These are phyloP conservation scores for Coniella vitis DNA, from an alignment of 2,329 filamentous ascomycete genomes.

Conservation along the genomic window DNA sequence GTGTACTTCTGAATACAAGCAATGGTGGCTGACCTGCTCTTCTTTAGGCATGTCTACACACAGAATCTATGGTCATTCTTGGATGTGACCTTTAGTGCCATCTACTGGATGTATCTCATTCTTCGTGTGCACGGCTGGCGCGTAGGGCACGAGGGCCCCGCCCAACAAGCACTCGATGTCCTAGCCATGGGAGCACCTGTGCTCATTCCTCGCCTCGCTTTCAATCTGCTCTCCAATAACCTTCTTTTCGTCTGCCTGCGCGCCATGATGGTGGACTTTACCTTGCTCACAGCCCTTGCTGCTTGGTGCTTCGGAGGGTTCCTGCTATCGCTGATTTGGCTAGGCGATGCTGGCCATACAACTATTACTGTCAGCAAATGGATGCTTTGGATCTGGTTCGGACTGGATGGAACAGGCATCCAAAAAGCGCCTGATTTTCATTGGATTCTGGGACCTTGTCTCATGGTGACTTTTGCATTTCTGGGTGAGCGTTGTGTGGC, in stretches of 20 bases:
- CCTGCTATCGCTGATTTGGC: constrained; percentile 71
- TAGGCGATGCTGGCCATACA: constrained; percentile 57
- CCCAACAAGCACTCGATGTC: constrained; percentile 67
- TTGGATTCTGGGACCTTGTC: constrained; percentile 66
- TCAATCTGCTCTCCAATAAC: constrained; percentile 78
- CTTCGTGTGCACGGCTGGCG: constrained; percentile 60
- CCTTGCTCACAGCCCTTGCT: constrained; percentile 66
- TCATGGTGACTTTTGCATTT: constrained; percentile 82
- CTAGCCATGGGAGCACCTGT: constrained; percentile 75
- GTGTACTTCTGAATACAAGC: too few species aligned
- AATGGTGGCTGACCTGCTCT: constrained; percentile 31
- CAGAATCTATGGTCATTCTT: constrained; percentile 87
- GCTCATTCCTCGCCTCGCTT: constrained; percentile 70
- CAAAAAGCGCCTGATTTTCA: constrained; percentile 63
- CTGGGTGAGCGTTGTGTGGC: constrained; percentile 35
- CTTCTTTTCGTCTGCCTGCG: constrained; percentile 74
- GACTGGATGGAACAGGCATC: constrained; percentile 66
- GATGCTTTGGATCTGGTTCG: constrained; percentile 94
- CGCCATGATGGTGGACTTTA: constrained; percentile 82
- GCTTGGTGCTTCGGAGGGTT: constrained; percentile 79
- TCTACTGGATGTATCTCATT: constrained; percentile 63
- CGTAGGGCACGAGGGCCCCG: constrained; percentile 38
- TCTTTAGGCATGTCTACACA: constrained; percentile 66
- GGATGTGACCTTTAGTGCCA: constrained; percentile 68
- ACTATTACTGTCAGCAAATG: constrained; percentile 72